Percentiles rank a stretch among this genome's conserved stretches.
phyloP scores from a whole-genome alignment of 108 stramenopile genomes.

The Cyclotella choctawhatcheeana region DNA sequence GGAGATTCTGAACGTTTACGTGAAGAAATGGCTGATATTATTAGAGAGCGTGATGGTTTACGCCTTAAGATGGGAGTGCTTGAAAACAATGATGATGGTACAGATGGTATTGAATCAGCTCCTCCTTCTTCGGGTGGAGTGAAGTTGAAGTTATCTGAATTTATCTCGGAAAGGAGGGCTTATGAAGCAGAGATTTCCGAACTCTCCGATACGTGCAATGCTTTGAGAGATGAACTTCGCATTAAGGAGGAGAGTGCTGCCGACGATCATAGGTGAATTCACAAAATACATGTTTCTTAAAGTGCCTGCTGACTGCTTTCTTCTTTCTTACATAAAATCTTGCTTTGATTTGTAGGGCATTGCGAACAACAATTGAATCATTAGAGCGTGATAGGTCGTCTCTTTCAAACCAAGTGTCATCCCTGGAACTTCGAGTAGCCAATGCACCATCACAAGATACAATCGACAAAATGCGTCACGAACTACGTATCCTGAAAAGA shows the following conservation, averaged over 20 bases:
- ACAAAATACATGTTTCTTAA: not conserved
- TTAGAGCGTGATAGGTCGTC: constrained; percentile 60
- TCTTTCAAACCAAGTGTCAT: constrained; percentile 50
- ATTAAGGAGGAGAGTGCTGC: constrained; percentile 63
- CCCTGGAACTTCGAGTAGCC: constrained; percentile 65
- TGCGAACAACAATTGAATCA: constrained; percentile 56
- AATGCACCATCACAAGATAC: constrained; percentile 69
- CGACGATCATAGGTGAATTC: constrained; percentile 51
- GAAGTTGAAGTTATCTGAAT: constrained; percentile 58
- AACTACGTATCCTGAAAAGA: constrained; percentile 83
- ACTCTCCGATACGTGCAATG: constrained; percentile 69
- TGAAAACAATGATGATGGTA: constrained; percentile 14
- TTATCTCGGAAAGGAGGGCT: constrained; percentile 80
- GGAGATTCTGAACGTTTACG: constrained; percentile 84
- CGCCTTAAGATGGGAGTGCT: constrained; percentile 72
- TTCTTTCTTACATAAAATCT: not conserved
- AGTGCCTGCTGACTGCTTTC: too few species aligned
- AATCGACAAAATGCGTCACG: constrained; percentile 84
- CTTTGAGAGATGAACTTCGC: constrained; percentile 75
- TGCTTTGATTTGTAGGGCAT: constrained; percentile 5
- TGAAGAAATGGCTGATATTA: constrained; percentile 66
- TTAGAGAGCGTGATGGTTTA: constrained; percentile 77
- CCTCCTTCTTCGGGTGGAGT: constrained; percentile 60
- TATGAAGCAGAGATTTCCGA: constrained; percentile 86
- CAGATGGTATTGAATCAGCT: constrained; percentile 8